These are phyloP conservation scores for Pseudopithomyces maydicus DNA, from an alignment of 2,329 filamentous ascomycete species.

Conservation along the genomic window DNA sequence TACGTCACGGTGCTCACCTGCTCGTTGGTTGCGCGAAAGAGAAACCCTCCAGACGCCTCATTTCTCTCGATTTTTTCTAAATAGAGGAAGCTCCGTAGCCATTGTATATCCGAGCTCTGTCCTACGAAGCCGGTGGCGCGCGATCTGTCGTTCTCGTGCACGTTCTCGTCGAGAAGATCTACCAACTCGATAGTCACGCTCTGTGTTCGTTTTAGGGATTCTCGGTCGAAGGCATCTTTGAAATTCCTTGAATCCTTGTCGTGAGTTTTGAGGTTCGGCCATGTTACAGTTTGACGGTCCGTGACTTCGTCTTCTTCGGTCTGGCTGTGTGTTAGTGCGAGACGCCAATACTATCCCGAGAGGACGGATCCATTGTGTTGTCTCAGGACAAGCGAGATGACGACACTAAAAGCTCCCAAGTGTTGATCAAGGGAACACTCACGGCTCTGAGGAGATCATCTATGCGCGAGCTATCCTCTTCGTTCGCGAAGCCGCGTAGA, in stretches of 20 bases:
- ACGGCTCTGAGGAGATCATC: constrained; percentile 29
- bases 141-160: constrained; percentile 29
- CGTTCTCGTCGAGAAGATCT: constrained; percentile 35
- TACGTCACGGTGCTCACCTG: constrained; percentile 38
- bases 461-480: constrained; percentile 29
- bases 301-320: constrained; percentile 33
- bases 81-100: constrained; percentile 33
- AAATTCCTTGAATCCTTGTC: constrained; percentile 18
- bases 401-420: no score
- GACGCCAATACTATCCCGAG: no score
- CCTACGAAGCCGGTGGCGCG: no score
- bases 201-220: constrained; percentile 13
- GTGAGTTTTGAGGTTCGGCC: constrained; percentile 25
- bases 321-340: constrained; percentile 21
- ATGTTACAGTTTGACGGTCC: constrained; percentile 11
- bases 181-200: constrained; percentile 24
- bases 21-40: constrained; percentile 17
- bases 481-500: constrained; percentile 21
- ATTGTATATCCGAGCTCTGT: constrained; percentile 38
- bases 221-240: constrained; percentile 7
- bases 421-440: background rate
- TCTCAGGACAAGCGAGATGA: background rate
- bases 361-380: no score
- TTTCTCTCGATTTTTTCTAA: constrained; percentile 22
- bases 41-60: constrained; percentile 8